phyloP scores from a whole-genome alignment of 495 filamentous ascomycete genomes.

The Tuber indicum region DNA sequence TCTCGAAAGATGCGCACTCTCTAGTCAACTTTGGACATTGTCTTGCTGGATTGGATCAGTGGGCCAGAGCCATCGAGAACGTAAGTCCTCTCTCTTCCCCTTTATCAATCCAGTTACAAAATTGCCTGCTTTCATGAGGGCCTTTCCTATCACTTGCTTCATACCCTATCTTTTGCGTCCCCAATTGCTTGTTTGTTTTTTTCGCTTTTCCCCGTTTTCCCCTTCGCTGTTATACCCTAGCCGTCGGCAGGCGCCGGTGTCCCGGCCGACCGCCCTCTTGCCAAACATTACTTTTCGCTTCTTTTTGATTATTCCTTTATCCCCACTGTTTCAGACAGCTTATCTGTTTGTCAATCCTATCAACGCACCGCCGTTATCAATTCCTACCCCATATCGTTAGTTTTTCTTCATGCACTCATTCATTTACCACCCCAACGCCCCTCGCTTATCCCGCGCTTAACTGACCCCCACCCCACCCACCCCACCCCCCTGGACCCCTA shows the following conservation, averaged over 20 bases:
- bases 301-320: not conserved
- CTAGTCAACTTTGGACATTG: conserved; percentile 89
- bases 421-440: conserved; percentile 5
- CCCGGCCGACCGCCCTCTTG: not conserved
- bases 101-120: conserved; percentile 5
- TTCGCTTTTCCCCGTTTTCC: conserved; percentile 1
- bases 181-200: conserved; percentile 2
- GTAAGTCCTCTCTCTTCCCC: conserved; percentile 43
- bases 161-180: not conserved
- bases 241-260: not conserved
- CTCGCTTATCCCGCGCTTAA: conserved; percentile 11
- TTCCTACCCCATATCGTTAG: not conserved
- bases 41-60: conserved; percentile 82
- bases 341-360: not conserved
- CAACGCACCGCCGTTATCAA: not conserved
- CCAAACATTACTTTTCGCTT: conserved; percentile 8
- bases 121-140: not conserved
- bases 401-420: not conserved
- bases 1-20: conserved; percentile 71
- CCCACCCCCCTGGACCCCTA: not conserved
- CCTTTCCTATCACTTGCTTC: not conserved
- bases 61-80: conserved; percentile 76
- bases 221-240: conserved; percentile 10
- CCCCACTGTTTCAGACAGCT: not conserved
- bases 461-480: not conserved